Evolutionary conservation across 2,329 filamentous ascomycete genomes (phyloP).

Genomic region (Penicillium polonicum): DNA sequence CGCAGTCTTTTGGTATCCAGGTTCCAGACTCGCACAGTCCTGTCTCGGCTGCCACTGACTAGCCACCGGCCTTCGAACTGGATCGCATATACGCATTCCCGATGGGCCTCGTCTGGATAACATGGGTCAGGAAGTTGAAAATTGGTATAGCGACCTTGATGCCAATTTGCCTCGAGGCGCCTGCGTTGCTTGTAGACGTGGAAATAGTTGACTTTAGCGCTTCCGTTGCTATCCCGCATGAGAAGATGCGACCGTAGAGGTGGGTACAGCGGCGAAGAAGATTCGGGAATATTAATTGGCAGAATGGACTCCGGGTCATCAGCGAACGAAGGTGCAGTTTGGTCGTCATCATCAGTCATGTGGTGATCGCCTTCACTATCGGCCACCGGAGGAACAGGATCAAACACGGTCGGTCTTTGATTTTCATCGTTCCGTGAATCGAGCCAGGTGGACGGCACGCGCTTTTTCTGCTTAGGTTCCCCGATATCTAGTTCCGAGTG

Average conservation of each 20-base stretch:
- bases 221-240: slow-evolving; percentile 34
- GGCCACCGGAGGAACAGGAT: slow-evolving; percentile 13
- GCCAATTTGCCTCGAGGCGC: slow-evolving; percentile 87
- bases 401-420: neutral
- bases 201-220: slow-evolving; percentile 77
- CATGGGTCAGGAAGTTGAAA: slow-evolving; percentile 88
- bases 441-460: slow-evolving; percentile 48
- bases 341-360: slow-evolving; percentile 44
- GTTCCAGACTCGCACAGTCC: slow-evolving; percentile 86
- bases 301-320: slow-evolving; percentile 15
- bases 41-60: slow-evolving; percentile 90
- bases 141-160: slow-evolving; percentile 73
- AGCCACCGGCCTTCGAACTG: slow-evolving; percentile 84
- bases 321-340: slow-evolving; percentile 11
- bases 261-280: slow-evolving; percentile 16
- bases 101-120: slow-evolving; percentile 77
- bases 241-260: slow-evolving; percentile 35
- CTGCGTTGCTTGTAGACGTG: slow-evolving; percentile 87
- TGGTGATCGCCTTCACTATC: slow-evolving; percentile 44
- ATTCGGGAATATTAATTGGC: slow-evolving; percentile 12
- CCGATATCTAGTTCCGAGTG: slow-evolving; percentile 49
- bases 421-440: slow-evolving; percentile 36
- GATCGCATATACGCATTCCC: slow-evolving; percentile 91
- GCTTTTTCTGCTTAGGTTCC: slow-evolving; percentile 55
- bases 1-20: slow-evolving; percentile 76